Evolutionary conservation across 2,329 filamentous ascomycete species (phyloP), one percentile per base, ranked within the genome.

Genomic region (Shiraia sp.): DNA sequence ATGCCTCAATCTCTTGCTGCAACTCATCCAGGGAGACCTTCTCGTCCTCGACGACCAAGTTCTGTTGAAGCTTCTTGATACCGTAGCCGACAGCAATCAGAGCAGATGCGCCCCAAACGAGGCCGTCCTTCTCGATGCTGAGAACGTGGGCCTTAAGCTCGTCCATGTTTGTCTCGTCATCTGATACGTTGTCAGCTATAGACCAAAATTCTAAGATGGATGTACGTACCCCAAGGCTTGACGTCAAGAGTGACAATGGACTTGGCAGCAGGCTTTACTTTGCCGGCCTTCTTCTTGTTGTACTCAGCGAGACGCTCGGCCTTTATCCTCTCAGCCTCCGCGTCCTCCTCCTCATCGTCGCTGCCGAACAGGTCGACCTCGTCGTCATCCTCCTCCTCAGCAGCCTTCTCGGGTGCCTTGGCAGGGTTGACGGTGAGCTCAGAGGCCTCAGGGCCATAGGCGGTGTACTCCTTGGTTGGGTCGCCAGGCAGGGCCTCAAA

Each of bases 51-150:
- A 97, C 79, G 63, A 97, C 90, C 61, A 97, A 76, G 86, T 89
- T 97, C 80, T 99, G 95, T 83, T 97, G 92, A 54, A 99, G 85
- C 84, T 97, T 97, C 82, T 88, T 93, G 81, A 99, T 95, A 81
- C 93, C 93, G 81, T 89, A 99, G 68, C 91, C 92, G 65, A 99
- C 86, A 57, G 91, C 74, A 37, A 95, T 86, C 56, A 96, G 79
- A 81, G 93, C 88, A 73, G 88, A 91, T 55, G 80, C 84, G 84
- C 92, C 92, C 93, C 93, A 99, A 54, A 95, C 85, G 51, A 99
- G 88, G 77, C 93, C 93, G 35, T 97, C 92, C 81, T 87, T 84
- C 76, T 92, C 83, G 61, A 97, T 92, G 57, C 78, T 74, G 66
- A 90, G 87, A 61, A 97, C 91, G 55, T 85, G 78, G 23, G 75